Evolutionary conservation across 345 rosid genomes (phyloP).

Genomic region (Syzygium oleosum): DNA sequence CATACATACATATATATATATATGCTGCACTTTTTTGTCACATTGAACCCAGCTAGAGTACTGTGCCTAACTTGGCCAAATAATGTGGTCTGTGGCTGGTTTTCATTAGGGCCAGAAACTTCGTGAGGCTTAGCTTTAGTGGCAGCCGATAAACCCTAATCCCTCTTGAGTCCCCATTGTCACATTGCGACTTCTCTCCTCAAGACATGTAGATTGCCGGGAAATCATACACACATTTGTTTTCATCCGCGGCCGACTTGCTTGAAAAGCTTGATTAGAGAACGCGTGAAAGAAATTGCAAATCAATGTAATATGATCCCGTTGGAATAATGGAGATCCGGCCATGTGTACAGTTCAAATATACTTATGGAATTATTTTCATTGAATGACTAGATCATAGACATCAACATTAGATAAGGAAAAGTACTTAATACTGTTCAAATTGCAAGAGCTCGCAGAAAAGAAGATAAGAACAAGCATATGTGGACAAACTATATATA

Average conservation of each 20-base stretch:
- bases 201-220: background rate
- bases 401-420: background rate
- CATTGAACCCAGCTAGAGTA: background rate
- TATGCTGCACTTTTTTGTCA: background rate
- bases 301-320: background rate
- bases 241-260: background rate
- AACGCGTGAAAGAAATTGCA: background rate
- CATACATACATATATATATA: background rate
- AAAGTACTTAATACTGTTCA: background rate
- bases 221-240: background rate
- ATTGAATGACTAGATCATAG: background rate
- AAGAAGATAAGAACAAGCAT: background rate
- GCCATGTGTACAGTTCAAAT: background rate
- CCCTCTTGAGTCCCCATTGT: background rate
- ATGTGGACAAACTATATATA: background rate
- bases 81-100: background rate
- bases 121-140: too few relatives aligned
- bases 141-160: background rate
- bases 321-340: background rate
- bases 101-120: background rate
- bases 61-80: background rate
- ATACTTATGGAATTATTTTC: background rate
- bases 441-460: background rate
- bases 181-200: background rate
- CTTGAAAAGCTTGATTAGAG: background rate